Conservation (phyloP, 805 yeast species). For the Saccharomyces mikatae region DNA sequence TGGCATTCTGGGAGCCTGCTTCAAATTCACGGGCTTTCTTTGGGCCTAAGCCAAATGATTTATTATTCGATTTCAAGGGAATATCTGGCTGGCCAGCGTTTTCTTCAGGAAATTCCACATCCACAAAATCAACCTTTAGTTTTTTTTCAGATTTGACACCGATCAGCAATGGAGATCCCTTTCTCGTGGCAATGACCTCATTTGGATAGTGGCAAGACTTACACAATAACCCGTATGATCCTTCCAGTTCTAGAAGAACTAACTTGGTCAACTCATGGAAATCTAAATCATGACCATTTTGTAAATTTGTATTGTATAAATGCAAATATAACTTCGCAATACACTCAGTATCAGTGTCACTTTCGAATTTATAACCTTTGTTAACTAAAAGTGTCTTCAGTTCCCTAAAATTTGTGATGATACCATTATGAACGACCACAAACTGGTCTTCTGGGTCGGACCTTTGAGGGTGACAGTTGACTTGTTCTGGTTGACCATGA, state of each 20-base stretch:
- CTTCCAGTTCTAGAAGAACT: conserved; percentile 87
- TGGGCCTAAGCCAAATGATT: neutral
- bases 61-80: conserved; percentile 8
- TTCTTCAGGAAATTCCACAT: conserved; percentile 87
- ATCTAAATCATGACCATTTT: conserved; percentile 72
- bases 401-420: conserved; percentile 90
- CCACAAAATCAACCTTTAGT: conserved; percentile 95
- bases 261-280: conserved; percentile 89
- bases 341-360: conserved; percentile 96
- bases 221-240: conserved; percentile 93
- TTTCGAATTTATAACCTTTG: conserved; percentile 77
- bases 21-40: neutral
- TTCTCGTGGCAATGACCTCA: conserved; percentile 93
- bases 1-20: conserved; percentile 3
- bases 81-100: conserved; percentile 31
- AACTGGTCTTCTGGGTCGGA: conserved; percentile 80
- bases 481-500: conserved; percentile 83
- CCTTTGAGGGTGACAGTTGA: conserved; percentile 93
- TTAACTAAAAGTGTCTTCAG: conserved; percentile 70
- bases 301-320: conserved; percentile 66
- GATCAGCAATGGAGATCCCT: conserved; percentile 93
- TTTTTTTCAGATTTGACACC: conserved; percentile 96
- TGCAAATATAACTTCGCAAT: conserved; percentile 93
- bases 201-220: conserved; percentile 89
- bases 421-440: conserved; percentile 94